Evolutionary conservation across 2,329 filamentous ascomycete species (phyloP), one percentile per base, ranked within the genome.

Genomic region (Xylaria sp.): DNA sequence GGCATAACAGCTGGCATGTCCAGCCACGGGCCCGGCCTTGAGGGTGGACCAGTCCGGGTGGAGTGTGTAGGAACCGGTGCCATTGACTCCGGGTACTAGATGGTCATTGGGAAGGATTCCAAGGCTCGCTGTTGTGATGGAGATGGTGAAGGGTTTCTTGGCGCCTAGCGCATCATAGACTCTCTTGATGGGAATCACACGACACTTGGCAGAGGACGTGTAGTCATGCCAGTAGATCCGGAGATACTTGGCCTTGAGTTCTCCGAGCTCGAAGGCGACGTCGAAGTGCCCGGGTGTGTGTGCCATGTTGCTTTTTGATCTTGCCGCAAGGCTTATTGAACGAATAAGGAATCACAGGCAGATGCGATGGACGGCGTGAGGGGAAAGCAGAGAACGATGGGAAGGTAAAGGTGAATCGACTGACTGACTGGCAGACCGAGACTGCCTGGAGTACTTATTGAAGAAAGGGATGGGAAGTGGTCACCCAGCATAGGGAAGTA

Each of bases 191-290:
- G 90, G 89, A 1, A 94, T 74, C 63, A 91, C 82, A 2, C 89
- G 83, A 64, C 84, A 80, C 13, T 89, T 82, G 0, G 85, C 72
- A 2, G 82, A 88, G 1, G 84, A 84, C n/a, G 89, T 91, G 72
- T 89, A 88, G 72, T 95, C 91, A 23, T 89, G 77, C 85, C 88
- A 95, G 72, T 89, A 87, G 10, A 93, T 76, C 62, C 90, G 86
- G 16, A 95, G 73, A 68, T 87, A 92, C 61, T 86, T 84, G 3
- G 85, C 75, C 0, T 75, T 71, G 0, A 85, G 0, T 2, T 55
- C 59, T 19, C 58, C 64, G 2, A 72, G 63, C 23, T 62, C 66
- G 4, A 69, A 67, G 11, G 79, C 42, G 4, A 75, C 18, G 49
- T 57, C 3, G 1, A 30, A 30, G 23, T 30, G 23, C 23, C 5